Conservation (phyloP, 2,329 filamentous ascomycete genomes). For the Nemania serpens region DNA sequence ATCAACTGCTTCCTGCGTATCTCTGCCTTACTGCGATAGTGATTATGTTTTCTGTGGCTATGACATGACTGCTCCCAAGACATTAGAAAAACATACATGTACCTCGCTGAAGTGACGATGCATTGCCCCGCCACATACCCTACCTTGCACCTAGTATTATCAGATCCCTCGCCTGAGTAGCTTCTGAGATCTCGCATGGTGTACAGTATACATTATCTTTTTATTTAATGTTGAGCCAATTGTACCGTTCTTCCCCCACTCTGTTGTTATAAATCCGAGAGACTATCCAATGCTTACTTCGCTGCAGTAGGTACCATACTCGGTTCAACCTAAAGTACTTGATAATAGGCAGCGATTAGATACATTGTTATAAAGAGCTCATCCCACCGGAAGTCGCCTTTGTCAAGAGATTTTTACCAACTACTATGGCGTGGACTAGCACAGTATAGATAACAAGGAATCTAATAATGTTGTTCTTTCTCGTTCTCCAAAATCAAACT, state of each 20-base stretch:
- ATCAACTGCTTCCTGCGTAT: background rate
- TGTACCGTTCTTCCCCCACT: background rate
- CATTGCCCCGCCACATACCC: background rate
- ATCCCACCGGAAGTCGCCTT: no score
- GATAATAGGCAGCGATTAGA: no score
- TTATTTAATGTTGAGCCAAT: no score
- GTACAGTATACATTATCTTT: no score
- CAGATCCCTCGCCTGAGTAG: background rate
- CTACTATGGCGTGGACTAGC: no score
- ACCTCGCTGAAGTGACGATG: background rate
- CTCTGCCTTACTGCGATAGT: background rate
- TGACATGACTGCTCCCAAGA: background rate
- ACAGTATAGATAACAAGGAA: no score
- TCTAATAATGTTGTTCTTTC: no score
- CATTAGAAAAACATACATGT: background rate
- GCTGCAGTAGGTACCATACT: background rate
- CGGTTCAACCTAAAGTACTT: background rate
- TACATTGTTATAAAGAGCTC: background rate
- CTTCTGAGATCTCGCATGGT: background rate
- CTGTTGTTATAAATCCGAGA: no score
- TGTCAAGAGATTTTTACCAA: no score
- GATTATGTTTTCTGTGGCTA: background rate
- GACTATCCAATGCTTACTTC: background rate
- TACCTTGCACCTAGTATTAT: background rate
- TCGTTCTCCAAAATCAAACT: no score